Base-by-base conservation (phyloP, 2,329 filamentous ascomycete species). In the Pestalotiopsis sp. region DNA sequence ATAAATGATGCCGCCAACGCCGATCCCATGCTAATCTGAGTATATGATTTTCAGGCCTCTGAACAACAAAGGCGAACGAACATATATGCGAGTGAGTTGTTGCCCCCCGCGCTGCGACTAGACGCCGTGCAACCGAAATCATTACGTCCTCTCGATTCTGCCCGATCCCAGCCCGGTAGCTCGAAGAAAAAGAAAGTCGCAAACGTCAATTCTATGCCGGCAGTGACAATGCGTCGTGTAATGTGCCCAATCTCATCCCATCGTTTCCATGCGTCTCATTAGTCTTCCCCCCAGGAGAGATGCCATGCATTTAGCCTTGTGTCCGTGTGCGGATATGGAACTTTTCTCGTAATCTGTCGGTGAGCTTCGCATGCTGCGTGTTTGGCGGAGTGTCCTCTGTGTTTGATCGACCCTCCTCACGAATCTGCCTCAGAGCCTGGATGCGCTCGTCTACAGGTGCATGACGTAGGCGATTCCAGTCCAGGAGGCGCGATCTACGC, bases 401-500 rank as follows among this genome's bases (percentile, higher is more conserved):
- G 14, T 62, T 25, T 69, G 80, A 70, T 14, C 49, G 56, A 14
- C 81, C 83, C 72, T 82, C 83, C 52, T 81, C 78, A 20, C 83
- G 80, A 61, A 85, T 82, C 66, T 84, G 84, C 45, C 89, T 83
- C 4, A 91, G 80, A 5, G 84, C 86, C 67, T 86, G 87, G 66
- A 91, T 88, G n/a, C 88, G 87, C 77, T 91, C 89, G 72, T 90
- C 87, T 3, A 85, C 82, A 0, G 88, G 81, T n/a, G 88, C 88
- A 69, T 89, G 83, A 12, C 89, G 84, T 20, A 91, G 79, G 59
- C 86, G 80, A 70, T 87, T 84, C 60, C 89, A 80, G 72, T 91
- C 88, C 56, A 90, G 81, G 4, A 90, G 75, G 3, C 88, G 84
- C 0, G 86, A 86, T 4, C 84, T 74, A 25, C 88, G 83, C 52